Evolutionary conservation across 1,139 yeast genomes (phyloP), one percentile per base, ranked within the genome.

Genomic region (Diutina mesorugosa): DNA sequence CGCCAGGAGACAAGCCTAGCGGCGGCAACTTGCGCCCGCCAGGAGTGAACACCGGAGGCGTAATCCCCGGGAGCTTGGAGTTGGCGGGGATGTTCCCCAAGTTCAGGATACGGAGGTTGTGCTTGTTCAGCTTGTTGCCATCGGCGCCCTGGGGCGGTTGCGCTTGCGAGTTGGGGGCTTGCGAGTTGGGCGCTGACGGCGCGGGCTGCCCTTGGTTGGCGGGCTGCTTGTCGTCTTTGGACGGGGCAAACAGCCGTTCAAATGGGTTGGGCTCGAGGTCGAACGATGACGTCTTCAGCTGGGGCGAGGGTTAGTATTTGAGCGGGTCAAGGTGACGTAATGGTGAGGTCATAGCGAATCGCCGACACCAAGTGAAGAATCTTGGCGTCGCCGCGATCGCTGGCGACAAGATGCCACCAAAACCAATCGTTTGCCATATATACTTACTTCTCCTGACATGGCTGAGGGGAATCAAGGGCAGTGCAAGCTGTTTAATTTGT

Each of bases 251-350:
- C 55, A 97, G 89, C 67, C 87, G 85, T 69, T 93, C 99, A 66
- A 93, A 93, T 2, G 98, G 99, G 66, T 93, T 93, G 4, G 95
- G 97, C 68, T 93, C 99, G 61, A 90, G 73, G 60, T 87, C 95
- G 66, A 89, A 82, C 51, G 79, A 71, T n/a, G 78, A 71, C 16
- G 51, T 47, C 62, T 72, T 73, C 69, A 66, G 73, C 77, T 73
- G 63, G 8, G 41, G 38, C 53, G 30, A 46, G 32, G 50, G 70
- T 68, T 66, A 66, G 69, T 66, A 62, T 53, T 60, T 21, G 26
- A 21, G 6, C 29, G 28, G 35, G 30, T 21, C 16, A 6, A 5
- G 28, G 50, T 47, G 50, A 59, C 62, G 63, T 63, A 59, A 60
- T 61, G 35, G 48, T 45, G 57, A 52, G 29, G 38, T 35, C 8